Evolutionary conservation across 2,329 filamentous ascomycete species (phyloP).

Genomic region (Fusarium incarnatum): DNA sequence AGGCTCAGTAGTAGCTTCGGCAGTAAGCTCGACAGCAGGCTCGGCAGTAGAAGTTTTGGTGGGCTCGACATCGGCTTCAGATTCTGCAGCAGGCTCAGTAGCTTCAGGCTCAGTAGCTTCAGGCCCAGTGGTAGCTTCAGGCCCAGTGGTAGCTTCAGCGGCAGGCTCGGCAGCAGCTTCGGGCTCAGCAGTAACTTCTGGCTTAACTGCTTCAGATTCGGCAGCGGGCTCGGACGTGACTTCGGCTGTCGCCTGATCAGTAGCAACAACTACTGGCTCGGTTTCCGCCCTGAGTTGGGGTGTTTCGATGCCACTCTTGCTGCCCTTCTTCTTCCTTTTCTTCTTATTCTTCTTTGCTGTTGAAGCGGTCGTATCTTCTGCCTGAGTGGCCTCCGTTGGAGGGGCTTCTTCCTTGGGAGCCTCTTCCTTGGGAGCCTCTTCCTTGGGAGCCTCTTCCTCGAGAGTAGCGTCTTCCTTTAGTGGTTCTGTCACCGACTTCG

Average conservation of each 20-base stretch:
- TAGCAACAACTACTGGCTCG: not conserved
- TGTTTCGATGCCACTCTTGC: slow-evolving; percentile 5
- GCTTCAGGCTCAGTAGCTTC: too few species aligned
- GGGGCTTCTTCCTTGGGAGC: slow-evolving; percentile 2
- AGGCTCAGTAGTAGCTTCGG: not conserved
- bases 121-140: not conserved
- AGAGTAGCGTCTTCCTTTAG: not conserved
- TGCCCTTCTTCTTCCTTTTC: slow-evolving; percentile 25
- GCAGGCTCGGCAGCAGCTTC: not conserved
- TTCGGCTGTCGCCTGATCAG: not conserved
- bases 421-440: not conserved
- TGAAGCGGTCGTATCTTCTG: slow-evolving; percentile 11
- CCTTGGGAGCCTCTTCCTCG: not conserved
- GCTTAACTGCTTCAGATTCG: not conserved
- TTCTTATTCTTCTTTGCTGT: slow-evolving; percentile 20
- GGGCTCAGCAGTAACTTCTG: not conserved
- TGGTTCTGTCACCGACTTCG: not conserved
- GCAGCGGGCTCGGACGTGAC: not conserved
- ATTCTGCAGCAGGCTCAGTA: not conserved
- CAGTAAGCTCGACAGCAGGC: not conserved
- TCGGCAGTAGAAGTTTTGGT: not conserved
- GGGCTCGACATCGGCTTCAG: not conserved
- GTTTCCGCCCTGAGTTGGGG: not conserved
- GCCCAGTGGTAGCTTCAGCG: not conserved
- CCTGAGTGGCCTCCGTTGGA: not conserved